Conservation (phyloP, 306 rosid species). For the Vicia faba region DNA sequence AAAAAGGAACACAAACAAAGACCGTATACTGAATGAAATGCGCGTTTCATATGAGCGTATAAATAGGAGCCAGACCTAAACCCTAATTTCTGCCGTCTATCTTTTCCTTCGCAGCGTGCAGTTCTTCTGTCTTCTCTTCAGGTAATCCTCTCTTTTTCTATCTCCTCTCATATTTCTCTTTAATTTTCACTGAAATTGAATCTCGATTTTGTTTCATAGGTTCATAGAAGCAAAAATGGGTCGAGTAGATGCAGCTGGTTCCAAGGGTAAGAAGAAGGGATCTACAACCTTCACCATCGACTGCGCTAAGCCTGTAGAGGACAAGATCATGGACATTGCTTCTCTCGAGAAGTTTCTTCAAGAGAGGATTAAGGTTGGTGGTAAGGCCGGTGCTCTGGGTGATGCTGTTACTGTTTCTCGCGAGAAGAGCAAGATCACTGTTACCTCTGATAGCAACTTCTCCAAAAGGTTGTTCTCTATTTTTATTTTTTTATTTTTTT, state of each 20-base stretch:
- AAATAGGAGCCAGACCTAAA: not conserved
- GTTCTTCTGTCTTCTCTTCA: not conserved
- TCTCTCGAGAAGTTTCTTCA: slow-evolving; percentile 88
- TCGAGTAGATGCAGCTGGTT: slow-evolving; percentile 61
- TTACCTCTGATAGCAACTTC: slow-evolving; percentile 70
- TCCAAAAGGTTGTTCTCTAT: slow-evolving; percentile 60
- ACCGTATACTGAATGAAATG: slow-evolving; percentile 3
- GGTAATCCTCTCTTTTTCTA: slow-evolving; percentile 1
- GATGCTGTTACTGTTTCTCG: slow-evolving; percentile 64
- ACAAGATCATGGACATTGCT: slow-evolving; percentile 93
- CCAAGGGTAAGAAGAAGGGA: slow-evolving; percentile 91
- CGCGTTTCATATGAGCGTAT: slow-evolving; percentile 18
- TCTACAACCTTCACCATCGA: slow-evolving; percentile 63
- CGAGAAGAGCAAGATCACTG: slow-evolving; percentile 69
- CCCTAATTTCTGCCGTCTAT: slow-evolving; percentile 21
- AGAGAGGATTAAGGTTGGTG: slow-evolving; percentile 88
- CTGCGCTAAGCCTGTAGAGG: slow-evolving; percentile 91
- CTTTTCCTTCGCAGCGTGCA: not conserved
- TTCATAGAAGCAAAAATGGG: slow-evolving; percentile 54
- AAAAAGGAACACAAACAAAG: too few relatives aligned
- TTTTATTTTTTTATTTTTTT: not conserved
- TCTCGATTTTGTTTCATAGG: slow-evolving; percentile 6
- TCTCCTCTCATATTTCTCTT: not conserved
- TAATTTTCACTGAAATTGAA: not conserved
- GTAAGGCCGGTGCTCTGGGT: slow-evolving; percentile 91